Base-by-base conservation (phyloP, 177 flowering plant species). In the Vitis hybrid region DNA sequence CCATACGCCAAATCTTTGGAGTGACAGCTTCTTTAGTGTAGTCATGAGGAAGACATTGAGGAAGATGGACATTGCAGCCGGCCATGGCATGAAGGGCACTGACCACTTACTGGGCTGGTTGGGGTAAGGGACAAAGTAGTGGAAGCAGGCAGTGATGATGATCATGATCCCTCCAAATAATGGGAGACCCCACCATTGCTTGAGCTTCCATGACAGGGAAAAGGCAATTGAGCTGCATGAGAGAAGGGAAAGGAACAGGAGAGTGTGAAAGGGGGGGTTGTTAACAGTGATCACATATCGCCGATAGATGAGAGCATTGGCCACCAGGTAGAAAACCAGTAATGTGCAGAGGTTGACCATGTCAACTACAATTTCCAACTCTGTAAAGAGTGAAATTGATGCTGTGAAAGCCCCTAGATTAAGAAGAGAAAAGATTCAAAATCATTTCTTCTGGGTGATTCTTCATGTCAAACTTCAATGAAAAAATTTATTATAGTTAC, bases 31-130 rank as follows among this genome's bases (percentile, higher is more conserved):
- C 55, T 79, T 80, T 3, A 92, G 73, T 50, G 91, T 80, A 4
- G 82, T 74, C 84, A 90, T 85, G 58, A 92, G 87, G 78, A 90
- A 89, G 9, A 90, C 79, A 68, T 89, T 92, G 56, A 92, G 89
- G 70, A 85, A 89, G 58, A 90, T 78, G 5, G 98, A 92, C 1
- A 79, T 68, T 1, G 91, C 83, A 16, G 96, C 87, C 0, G 90
- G 92, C 98, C 98, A 92, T 63, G 98, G 98, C 98, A 92, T 92
- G 58, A 86, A 69, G 11, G 98, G 94, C 39, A 90, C 93, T 0
- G 83, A 74, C 96, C 94, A 92, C 10, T 72, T 75, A 0, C 64
- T 18, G 0, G 77, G 70, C 14, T 56, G 71, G 31, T 33, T 39
- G 33, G 26, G 26, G 58, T 70, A 65, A 19, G 83, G 78, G 20